phyloP scores from a whole-genome alignment of 306 rosid genomes.

The barrel medic (Medicago truncatula) region DNA sequence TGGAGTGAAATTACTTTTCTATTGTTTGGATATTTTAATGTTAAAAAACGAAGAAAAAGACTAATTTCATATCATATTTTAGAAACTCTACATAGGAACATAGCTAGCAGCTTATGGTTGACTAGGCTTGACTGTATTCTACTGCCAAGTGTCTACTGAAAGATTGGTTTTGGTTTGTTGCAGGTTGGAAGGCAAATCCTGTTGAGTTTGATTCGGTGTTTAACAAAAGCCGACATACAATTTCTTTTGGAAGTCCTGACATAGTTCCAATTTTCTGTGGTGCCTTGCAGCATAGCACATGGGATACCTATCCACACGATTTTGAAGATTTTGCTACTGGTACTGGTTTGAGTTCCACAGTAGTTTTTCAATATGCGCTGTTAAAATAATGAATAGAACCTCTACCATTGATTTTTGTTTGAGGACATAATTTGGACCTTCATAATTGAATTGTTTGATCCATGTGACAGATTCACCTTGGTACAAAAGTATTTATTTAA shows the following conservation, averaged over 20 bases:
- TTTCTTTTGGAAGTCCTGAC: constrained; percentile 89
- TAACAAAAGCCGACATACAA: constrained; percentile 77
- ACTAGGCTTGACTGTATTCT: constrained; percentile 18
- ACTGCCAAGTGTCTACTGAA: constrained; percentile 36
- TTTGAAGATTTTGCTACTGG: constrained; percentile 93
- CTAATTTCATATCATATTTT: background rate
- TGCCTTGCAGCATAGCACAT: constrained; percentile 81
- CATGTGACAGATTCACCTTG: background rate
- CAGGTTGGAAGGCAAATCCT: constrained; percentile 98
- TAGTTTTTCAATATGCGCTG: constrained; percentile 17
- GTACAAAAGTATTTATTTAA: background rate
- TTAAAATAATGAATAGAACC: constrained; percentile 21
- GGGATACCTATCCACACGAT: constrained; percentile 84
- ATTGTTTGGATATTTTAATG: constrained; percentile 16
- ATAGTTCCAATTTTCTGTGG: constrained; percentile 89
- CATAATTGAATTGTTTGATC: background rate
- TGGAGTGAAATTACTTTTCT: background rate
- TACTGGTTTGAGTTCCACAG: constrained; percentile 62
- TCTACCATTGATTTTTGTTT: constrained; percentile 1
- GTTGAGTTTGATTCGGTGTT: constrained; percentile 93
- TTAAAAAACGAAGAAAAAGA: background rate
- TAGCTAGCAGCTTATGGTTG: constrained; percentile 11
- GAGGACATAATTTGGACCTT: background rate
- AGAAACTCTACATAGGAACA: background rate
- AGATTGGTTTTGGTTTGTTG: constrained; percentile 36